A percentile compares a stretch with the other conserved stretches of the same genome.
Evolutionary conservation across 208 protist species (phyloP).

Genomic region (Acanthamoeba lenticulata): DNA sequence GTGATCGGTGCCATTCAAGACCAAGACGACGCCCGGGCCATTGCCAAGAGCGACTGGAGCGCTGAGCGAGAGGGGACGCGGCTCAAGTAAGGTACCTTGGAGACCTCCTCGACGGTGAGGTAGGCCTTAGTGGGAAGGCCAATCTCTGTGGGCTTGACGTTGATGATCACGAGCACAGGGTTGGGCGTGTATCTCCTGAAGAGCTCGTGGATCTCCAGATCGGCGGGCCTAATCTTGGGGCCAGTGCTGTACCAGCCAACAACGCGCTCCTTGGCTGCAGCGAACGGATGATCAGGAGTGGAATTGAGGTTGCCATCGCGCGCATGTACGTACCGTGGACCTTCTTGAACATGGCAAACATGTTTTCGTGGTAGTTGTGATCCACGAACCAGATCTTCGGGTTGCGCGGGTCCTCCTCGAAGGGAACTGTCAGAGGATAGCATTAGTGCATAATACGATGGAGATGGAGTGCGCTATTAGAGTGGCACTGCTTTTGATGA

Average conservation of each 20-base stretch:
- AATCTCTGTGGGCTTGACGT: constrained; percentile 89
- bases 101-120: constrained; percentile 88
- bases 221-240: constrained; percentile 94
- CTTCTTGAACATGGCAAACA: constrained; percentile 99
- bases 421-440: constrained; percentile 90
- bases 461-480: not conserved
- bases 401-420: constrained; percentile 98
- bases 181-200: constrained; percentile 92
- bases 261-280: constrained; percentile 94
- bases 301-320: not conserved
- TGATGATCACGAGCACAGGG: constrained; percentile 91
- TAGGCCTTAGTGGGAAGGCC: constrained; percentile 92
- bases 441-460: not conserved
- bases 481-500: too few relatives aligned
- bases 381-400: constrained; percentile 99
- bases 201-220: constrained; percentile 98
- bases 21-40: too few relatives aligned
- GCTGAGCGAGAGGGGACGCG: too few relatives aligned
- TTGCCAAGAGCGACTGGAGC: too few relatives aligned
- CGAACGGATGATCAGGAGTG: not conserved
- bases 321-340: constrained; percentile 90
- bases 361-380: constrained; percentile 95
- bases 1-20: too few relatives aligned
- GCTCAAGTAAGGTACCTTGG: constrained; percentile 82
- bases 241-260: constrained; percentile 99